Evolutionary conservation across 257 asterid species (phyloP).

Genomic region (Capsicum pubescens): DNA sequence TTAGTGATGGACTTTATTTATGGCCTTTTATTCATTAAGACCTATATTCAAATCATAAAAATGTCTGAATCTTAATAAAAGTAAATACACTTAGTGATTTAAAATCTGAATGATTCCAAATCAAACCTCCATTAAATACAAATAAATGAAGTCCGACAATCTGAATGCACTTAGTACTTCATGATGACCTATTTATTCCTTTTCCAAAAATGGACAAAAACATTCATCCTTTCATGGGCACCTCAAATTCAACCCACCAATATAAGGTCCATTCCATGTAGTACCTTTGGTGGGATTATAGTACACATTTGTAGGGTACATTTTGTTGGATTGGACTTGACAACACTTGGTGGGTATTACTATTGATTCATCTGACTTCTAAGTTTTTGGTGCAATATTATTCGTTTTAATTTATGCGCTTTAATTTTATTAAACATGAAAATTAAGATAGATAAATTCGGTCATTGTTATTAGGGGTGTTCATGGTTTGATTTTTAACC

Average conservation of each 20-base stretch:
- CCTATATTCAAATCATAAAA: too few relatives aligned
- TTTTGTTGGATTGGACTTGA: not conserved
- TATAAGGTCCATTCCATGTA: not conserved
- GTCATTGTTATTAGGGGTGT: too few relatives aligned
- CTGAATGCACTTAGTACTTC: not conserved
- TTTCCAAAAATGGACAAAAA: not conserved
- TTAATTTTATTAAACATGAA: too few relatives aligned
- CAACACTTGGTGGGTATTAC: too few relatives aligned
- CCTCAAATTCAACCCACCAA: not conserved
- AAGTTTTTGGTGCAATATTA: too few relatives aligned
- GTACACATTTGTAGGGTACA: not conserved
- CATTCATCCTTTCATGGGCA: constrained; percentile 27
- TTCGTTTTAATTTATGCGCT: too few relatives aligned
- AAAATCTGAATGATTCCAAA: not conserved
- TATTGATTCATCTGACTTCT: too few relatives aligned
- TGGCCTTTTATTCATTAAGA: too few relatives aligned
- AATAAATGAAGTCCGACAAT: not conserved
- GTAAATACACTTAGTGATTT: not conserved
- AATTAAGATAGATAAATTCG: too few relatives aligned
- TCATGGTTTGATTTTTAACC: too few relatives aligned
- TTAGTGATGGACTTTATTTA: too few relatives aligned
- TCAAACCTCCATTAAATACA: not conserved
- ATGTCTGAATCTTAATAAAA: not conserved
- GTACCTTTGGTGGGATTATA: not conserved
- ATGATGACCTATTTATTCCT: not conserved